These are phyloP conservation scores for Yarrowia keelungensis DNA, from an alignment of 805 yeast species.

Conservation along the genomic window DNA sequence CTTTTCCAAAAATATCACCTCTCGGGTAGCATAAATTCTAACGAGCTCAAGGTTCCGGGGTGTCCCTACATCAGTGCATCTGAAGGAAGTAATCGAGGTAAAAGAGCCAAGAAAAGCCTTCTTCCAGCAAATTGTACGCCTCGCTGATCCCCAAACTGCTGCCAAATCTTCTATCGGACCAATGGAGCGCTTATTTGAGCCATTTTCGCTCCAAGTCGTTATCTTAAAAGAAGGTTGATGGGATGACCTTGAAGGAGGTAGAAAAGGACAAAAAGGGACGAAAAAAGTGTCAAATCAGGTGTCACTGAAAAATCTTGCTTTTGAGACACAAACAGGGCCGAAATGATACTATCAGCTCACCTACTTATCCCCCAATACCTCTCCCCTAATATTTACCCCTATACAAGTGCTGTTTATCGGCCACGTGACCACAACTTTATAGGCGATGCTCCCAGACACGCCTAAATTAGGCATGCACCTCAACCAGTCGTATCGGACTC, in stretches of 20 bases:
- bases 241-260: neutral
- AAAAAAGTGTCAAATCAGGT: too few species aligned
- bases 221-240: conserved; percentile 19
- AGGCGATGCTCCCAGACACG: neutral
- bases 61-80: neutral
- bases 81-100: neutral
- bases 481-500: neutral
- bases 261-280: too few species aligned
- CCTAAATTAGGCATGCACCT: neutral
- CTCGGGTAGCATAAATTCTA: conserved; percentile 8
- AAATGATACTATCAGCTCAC: accelerated
- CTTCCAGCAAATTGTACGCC: too few species aligned
- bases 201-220: neutral
- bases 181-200: neutral
- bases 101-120: too few species aligned
- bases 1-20: neutral
- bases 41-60: neutral
- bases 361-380: too few species aligned
- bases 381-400: too few species aligned
- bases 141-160: too few species aligned
- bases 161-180: neutral
- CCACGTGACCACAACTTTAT: conserved; percentile 4
- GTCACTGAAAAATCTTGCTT: too few species aligned
- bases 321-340: too few species aligned
- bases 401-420: neutral